These are phyloP conservation scores for Populus deltoides DNA, from an alignment of 345 rosid species.

Conservation along the genomic window DNA sequence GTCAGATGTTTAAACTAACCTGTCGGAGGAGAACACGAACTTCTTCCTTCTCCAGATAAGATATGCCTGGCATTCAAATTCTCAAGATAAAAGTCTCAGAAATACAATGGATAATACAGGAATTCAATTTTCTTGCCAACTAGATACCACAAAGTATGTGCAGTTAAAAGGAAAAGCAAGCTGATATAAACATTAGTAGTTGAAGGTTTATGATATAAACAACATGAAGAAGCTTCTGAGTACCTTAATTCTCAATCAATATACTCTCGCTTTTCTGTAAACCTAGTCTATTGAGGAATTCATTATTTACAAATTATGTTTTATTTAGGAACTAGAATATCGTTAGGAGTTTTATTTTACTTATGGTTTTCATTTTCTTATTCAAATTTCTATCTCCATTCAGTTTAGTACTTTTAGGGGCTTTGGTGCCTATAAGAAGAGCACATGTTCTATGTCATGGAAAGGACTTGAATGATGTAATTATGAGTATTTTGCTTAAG, in stretches of 20 bases:
- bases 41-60: slow-evolving; percentile 92
- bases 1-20: slow-evolving; percentile 46
- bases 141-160: neutral
- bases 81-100: slow-evolving; percentile 7
- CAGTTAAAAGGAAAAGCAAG: neutral
- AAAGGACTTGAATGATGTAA: neutral
- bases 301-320: neutral
- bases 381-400: neutral
- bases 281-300: neutral
- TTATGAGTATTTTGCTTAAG: neutral
- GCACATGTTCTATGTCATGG: neutral
- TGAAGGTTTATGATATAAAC: neutral
- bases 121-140: neutral
- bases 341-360: neutral
- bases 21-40: slow-evolving; percentile 82
- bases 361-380: neutral
- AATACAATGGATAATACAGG: neutral
- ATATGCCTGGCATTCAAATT: slow-evolving; percentile 52
- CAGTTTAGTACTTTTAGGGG: neutral
- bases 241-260: neutral
- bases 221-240: neutral
- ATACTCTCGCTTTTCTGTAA: neutral
- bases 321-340: neutral
- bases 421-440: neutral
- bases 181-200: neutral